Evolutionary conservation across 768 basidiomycete genomes (phyloP).

Genomic region (Pulveroboletus sp.): DNA sequence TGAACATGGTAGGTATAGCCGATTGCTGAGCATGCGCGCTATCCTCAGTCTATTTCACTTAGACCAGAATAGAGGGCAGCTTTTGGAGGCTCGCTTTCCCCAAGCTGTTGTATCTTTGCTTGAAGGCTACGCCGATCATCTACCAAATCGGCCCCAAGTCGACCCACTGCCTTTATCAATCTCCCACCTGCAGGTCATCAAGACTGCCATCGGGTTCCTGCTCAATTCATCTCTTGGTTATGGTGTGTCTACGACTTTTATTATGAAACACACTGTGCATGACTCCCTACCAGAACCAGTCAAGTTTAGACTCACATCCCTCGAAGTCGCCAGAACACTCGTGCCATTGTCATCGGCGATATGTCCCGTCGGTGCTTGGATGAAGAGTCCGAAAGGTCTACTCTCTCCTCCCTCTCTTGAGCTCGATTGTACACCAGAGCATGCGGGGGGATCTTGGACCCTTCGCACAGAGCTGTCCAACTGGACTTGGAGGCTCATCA

Average conservation of each 20-base stretch:
- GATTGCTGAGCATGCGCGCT: conserved; percentile 1
- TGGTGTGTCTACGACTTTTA: conserved; percentile 43
- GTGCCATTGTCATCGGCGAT: conserved; percentile 62
- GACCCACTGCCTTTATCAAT: conserved; percentile 51
- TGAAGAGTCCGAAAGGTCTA: conserved; percentile 25
- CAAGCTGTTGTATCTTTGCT: conserved; percentile 63
- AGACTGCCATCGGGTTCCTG: conserved; percentile 74
- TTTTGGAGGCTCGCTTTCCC: conserved; percentile 69
- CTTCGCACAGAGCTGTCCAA: conserved; percentile 60
- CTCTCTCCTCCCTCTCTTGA: conserved; percentile 20
- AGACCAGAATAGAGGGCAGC: conserved; percentile 73
- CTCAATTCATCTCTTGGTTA: conserved; percentile 75
- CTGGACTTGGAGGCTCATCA: conserved; percentile 78
- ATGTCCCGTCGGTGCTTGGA: conserved; percentile 75
- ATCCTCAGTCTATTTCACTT: conserved; percentile 3
- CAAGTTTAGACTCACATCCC: conserved; percentile 59
- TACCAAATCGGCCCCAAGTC: conserved; percentile 37
- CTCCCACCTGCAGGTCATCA: conserved; percentile 66
- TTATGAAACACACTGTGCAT: conserved; percentile 2
- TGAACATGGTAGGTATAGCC: conserved; percentile 60
- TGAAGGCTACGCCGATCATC: conserved; percentile 53
- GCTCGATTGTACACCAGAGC: conserved; percentile 22
- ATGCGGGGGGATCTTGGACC: conserved; percentile 55
- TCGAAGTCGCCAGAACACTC: conserved; percentile 66
- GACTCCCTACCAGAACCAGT: conserved; percentile 54